Base-by-base conservation (phyloP, 306 rosid genomes). In the Cucurbita argyrosperma region DNA sequence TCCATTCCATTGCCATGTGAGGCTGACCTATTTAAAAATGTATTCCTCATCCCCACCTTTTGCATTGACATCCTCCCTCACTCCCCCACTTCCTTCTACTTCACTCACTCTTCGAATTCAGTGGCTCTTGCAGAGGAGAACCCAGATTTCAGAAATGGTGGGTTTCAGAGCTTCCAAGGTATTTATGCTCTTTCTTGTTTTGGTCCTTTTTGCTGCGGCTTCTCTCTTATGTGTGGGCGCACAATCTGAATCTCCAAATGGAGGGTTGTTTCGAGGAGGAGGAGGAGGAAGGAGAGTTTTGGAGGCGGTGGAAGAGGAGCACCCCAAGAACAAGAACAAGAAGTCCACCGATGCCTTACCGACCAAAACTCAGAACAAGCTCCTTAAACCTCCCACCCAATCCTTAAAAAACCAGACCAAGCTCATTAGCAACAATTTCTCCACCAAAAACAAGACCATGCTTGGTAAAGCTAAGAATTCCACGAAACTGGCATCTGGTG, bases 401-500 rank as follows among this genome's bases (percentile, higher is more conserved):
- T 76, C 85, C 76, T 23, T 77, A 62, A 90, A 81, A 76, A 88
- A 88, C 86, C 95, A 90, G 76, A 87, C 89, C 80, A 87, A 84
- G 67, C 76, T 76, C 23, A 3, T 52, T 63, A 84, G 80, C 9
- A 10, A 21, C 56, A 57, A 62, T 60, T 63, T 83, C 8, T 43
- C 76, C 12, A 45, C 68, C 13, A 58, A 55, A 19, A 79, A 59
- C 77, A 78, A 74, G 40, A 71, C 82, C 80, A 84, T 72, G 42
- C 52, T 72, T 45, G 12, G 73, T 19, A 78, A 70, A 59, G 15
- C 69, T 50, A 66, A 71, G 5, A 79, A 47, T 75, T 68, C 82
- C 7, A 74, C 82, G 0, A 67, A 74, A 57, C 16, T 38, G 11
- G 11, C 69, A 4, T 26, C 72, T 59, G 8, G 13, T 54, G 8